Conservation (phyloP, 768 basidiomycete species). For the Suillus weaverae region DNA sequence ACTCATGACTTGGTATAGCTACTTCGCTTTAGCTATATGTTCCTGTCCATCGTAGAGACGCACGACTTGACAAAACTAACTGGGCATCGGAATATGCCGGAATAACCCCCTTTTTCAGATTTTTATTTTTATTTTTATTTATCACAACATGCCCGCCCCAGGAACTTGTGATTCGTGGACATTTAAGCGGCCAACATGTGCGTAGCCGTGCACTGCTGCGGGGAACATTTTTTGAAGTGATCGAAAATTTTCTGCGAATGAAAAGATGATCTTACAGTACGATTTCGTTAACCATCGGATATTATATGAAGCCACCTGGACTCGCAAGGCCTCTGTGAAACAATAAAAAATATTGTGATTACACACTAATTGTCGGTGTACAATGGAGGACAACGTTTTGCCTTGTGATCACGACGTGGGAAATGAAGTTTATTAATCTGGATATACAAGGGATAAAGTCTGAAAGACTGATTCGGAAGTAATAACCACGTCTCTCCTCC, state of each 20-base stretch:
- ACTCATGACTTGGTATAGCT: slow-evolving; percentile 23
- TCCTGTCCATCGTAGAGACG: neutral
- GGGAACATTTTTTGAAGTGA: neutral
- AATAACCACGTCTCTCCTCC: slow-evolving; percentile 12
- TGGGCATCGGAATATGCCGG: neutral
- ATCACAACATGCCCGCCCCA: neutral
- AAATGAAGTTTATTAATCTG: slow-evolving; percentile 1
- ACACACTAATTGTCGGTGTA: neutral
- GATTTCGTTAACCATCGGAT: neutral
- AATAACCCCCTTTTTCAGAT: neutral
- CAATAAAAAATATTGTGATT: neutral
- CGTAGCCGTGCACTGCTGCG: neutral
- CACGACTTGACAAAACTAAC: neutral
- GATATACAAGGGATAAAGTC: neutral
- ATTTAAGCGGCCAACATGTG: neutral
- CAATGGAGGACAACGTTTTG: neutral
- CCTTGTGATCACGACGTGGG: slow-evolving; percentile 7
- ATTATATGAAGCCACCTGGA: no score
- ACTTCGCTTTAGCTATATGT: neutral
- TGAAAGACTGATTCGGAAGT: slow-evolving; percentile 11
- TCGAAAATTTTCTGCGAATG: neutral
- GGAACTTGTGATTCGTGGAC: neutral
- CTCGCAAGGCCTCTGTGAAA: no score
- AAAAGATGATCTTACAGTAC: neutral
- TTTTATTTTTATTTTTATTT: neutral